Evolutionary conservation across 2,329 filamentous ascomycete genomes (phyloP), one percentile per base, ranked within the genome.

Genomic region (Claviceps sp.): DNA sequence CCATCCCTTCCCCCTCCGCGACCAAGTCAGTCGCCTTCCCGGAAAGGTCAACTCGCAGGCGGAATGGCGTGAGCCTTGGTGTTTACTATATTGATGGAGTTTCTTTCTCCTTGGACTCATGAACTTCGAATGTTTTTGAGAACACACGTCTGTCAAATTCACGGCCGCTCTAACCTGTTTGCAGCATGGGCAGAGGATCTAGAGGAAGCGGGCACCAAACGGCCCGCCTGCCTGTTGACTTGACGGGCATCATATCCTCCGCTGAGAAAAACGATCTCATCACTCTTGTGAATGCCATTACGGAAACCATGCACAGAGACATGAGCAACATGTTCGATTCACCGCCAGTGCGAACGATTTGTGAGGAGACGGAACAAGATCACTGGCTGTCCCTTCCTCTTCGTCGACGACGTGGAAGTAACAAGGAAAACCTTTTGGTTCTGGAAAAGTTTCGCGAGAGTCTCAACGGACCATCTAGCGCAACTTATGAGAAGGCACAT

Each of bases 301-400:
- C 74, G 38, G 78, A 81, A 48, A 69, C 69, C 40, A 78, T 83
- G 69, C 70, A 75, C 52, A 71, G 70, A 49, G 71, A 78, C 42
- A 68, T 82, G 53, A 68, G 63, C 55, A 69, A 71, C 49, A 70
- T 72, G 53, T 82, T 82, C 56, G 75, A 79, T 56, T 70, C 67
- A 5, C 67, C 73, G 22, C 64, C 66, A 16, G 60, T 63, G 37
- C 62, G 65, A 7, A 63, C 67, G 20, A 57, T 65, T 40, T 52
- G 61, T 4, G 59, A 55, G 18, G 62, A 65, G 16, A 55, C 63
- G n/a, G 61, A 60, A 6, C 58, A 66, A 22, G 60, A 65, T 48
- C 61, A 65, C 52, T 70, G 67, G 64, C 57, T 70, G n/a, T 61
- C 63, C 2, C 57, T 70, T 14, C 61, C 66, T 34, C 59, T 69